Evolutionary conservation across 768 basidiomycete genomes (phyloP).

Genomic region (Pisolithus marmoratus): DNA sequence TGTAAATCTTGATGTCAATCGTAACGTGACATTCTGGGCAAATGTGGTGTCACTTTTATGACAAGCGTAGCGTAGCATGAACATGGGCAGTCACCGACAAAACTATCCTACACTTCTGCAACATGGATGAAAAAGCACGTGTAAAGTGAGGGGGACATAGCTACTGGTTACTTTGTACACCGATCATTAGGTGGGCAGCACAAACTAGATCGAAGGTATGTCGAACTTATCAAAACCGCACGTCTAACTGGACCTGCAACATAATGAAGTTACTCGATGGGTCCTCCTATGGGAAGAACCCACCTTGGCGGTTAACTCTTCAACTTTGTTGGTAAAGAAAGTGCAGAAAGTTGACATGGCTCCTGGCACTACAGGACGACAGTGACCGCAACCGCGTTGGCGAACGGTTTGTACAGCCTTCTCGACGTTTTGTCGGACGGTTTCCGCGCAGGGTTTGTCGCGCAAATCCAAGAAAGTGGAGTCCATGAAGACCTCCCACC

Average conservation of each 20-base stretch:
- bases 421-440: not conserved
- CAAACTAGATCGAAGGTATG: too few relatives aligned
- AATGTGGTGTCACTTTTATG: too few relatives aligned
- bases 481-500: conserved; percentile 21
- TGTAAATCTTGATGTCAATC: too few relatives aligned
- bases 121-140: too few relatives aligned
- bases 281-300: not conserved
- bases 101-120: too few relatives aligned
- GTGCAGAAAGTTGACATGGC: conserved; percentile 10
- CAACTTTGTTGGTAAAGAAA: conserved; percentile 9
- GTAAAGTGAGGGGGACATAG: too few relatives aligned
- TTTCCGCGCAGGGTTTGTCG: conserved; percentile 13
- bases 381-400: not conserved
- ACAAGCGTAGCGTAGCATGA: too few relatives aligned
- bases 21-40: too few relatives aligned
- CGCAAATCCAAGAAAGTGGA: conserved; percentile 6
- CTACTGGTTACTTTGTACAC: too few relatives aligned
- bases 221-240: conserved; percentile 1
- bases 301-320: conserved; percentile 7
- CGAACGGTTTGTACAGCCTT: conserved; percentile 1
- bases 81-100: too few relatives aligned
- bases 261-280: not conserved
- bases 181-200: too few relatives aligned
- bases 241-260: conserved; percentile 7
- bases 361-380: conserved; percentile 1